A percentile compares a stretch with the other conserved stretches of the same genome.
These are phyloP conservation scores for Hamamelis virginiana DNA, from an alignment of 164 flowering plant genomes.

Conservation along the genomic window DNA sequence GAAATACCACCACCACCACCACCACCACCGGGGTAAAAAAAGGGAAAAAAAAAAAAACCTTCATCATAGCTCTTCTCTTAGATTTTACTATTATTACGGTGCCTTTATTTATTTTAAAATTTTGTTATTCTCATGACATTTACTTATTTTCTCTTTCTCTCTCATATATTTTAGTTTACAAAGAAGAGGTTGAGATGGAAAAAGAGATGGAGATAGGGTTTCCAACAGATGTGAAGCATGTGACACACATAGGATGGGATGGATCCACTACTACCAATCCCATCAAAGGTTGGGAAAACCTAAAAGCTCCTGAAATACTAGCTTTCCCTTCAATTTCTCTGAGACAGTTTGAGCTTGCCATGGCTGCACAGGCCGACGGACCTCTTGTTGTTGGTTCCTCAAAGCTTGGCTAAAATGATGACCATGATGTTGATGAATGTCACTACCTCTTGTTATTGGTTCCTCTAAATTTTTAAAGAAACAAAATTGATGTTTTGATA, in stretches of 20 bases:
- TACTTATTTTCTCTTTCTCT: neutral
- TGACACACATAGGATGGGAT: slow-evolving; percentile 39
- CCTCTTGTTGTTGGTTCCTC: slow-evolving; percentile 4
- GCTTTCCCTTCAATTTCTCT: slow-evolving; percentile 28
- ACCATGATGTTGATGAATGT: too few species aligned
- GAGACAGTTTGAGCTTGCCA: slow-evolving; percentile 29
- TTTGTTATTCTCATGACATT: too few species aligned
- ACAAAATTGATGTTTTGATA: too few species aligned
- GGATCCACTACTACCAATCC: slow-evolving; percentile 29
- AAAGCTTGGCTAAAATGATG: neutral
- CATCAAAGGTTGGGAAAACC: slow-evolving; percentile 22
- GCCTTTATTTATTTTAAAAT: too few species aligned
- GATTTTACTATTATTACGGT: too few species aligned
- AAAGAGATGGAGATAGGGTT: slow-evolving; percentile 35
- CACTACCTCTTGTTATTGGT: too few species aligned
- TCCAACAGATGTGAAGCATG: slow-evolving; percentile 43
- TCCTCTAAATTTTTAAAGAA: too few species aligned
- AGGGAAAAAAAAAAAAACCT: too few species aligned
- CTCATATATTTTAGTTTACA: slow-evolving; percentile 16
- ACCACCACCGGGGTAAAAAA: too few species aligned
- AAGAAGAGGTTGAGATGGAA: slow-evolving; percentile 22
- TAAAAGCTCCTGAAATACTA: slow-evolving; percentile 17
- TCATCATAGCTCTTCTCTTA: too few species aligned
- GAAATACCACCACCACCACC: too few species aligned
- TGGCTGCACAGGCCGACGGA: slow-evolving; percentile 27